Conservation (phyloP, 2,329 filamentous ascomycete species). For the Diaporthe sp. region DNA sequence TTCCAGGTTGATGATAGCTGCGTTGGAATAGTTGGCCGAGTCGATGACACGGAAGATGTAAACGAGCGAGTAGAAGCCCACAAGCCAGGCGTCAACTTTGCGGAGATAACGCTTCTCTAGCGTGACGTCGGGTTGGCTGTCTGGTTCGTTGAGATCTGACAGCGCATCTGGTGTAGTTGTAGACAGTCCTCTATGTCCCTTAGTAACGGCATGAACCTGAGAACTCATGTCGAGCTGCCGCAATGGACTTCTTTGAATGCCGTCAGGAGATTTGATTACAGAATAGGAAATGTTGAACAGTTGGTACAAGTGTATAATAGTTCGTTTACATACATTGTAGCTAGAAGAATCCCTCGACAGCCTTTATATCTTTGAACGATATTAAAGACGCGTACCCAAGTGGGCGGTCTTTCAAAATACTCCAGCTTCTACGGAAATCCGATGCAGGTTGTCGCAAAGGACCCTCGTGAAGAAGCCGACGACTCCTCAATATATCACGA, state of each 20-base stretch:
- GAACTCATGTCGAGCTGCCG: background rate
- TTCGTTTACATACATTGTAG: background rate
- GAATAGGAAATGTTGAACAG: background rate
- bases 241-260: background rate
- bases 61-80: conserved; percentile 19
- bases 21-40: conserved; percentile 19
- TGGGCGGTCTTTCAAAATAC: background rate
- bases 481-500: background rate
- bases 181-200: background rate
- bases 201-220: background rate
- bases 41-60: conserved; percentile 23
- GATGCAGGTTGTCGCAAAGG: background rate
- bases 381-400: background rate
- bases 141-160: background rate
- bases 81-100: conserved; percentile 20
- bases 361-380: background rate
- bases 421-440: background rate
- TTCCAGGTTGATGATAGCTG: conserved; percentile 12
- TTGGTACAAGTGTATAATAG: no score
- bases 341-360: background rate
- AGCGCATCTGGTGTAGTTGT: background rate
- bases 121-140: background rate
- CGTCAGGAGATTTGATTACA: background rate
- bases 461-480: background rate
- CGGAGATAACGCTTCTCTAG: background rate